A percentile compares a stretch with the other conserved stretches of the same genome.
Conservation (phyloP, 1,284 basidiomycete species). For the Cryptococcus jaspeensis region DNA sequence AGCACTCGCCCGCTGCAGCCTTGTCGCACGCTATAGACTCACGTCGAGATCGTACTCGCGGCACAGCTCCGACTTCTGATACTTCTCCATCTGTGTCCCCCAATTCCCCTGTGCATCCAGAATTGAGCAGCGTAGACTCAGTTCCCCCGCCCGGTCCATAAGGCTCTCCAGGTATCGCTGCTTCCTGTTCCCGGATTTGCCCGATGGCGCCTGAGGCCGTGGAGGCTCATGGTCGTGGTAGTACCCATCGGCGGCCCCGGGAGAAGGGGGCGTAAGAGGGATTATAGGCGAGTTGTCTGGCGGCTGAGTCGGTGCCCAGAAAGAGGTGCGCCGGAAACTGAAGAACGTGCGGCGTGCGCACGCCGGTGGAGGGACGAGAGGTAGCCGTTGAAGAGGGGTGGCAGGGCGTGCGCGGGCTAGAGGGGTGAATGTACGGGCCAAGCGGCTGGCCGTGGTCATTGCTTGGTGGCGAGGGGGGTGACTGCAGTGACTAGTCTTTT, state of each 20-base stretch:
- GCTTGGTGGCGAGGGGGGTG: too few relatives aligned
- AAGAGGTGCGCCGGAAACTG: conserved; percentile 19
- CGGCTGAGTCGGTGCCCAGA: conserved; percentile 18
- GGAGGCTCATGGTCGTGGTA: neutral
- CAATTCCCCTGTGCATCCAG: conserved; percentile 82
- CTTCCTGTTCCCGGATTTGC: conserved; percentile 23
- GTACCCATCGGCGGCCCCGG: neutral
- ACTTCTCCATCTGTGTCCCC: conserved; percentile 83
- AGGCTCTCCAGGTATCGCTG: conserved; percentile 46
- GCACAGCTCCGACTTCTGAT: conserved; percentile 85
- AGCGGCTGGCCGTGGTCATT: too few relatives aligned
- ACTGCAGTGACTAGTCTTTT: too few relatives aligned
- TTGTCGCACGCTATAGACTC: conserved; percentile 35
- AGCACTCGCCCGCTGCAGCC: neutral
- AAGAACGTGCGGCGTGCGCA: conserved; percentile 11
- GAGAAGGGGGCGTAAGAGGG: conserved; percentile 11
- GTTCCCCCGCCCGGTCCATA: conserved; percentile 51
- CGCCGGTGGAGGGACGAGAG: neutral
- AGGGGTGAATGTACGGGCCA: too few relatives aligned
- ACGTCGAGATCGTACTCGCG: conserved; percentile 84
- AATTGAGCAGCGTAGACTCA: conserved; percentile 60
- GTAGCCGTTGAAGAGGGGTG: neutral
- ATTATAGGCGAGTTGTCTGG: conserved; percentile 1
- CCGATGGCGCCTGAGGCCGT: conserved; percentile 1
- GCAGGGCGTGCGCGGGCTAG: too few relatives aligned